Evolutionary conservation across 1,284 basidiomycete species (phyloP).

Genomic region (Xerocomus minutiporus): DNA sequence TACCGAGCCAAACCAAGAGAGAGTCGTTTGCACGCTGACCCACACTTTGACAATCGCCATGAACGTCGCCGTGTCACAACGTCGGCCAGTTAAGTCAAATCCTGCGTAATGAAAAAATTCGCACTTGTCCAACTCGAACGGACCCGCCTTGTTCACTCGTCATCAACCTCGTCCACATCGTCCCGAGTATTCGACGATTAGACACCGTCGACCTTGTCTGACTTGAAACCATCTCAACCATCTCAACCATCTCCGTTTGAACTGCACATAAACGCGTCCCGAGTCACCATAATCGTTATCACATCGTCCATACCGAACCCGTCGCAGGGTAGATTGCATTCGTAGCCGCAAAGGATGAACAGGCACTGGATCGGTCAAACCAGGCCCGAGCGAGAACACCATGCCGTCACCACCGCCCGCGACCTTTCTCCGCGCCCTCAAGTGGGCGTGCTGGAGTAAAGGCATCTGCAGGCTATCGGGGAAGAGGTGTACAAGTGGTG

Average conservation of each 20-base stretch:
- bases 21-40: not conserved
- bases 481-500: conserved; percentile 6
- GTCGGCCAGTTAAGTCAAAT: not conserved
- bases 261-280: not conserved
- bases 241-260: not conserved
- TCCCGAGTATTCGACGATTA: not conserved
- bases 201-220: not conserved
- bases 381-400: too few relatives aligned
- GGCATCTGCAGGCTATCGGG: conserved; percentile 1
- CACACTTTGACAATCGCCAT: not conserved
- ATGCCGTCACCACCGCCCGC: too few relatives aligned
- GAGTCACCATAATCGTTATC: conserved; percentile 4
- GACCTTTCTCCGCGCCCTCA: conserved; percentile 11
- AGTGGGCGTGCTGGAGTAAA: not conserved
- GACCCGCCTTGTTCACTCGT: not conserved
- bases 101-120: not conserved
- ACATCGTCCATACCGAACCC: conserved; percentile 1
- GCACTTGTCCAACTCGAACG: not conserved
- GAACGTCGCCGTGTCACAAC: not conserved
- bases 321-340: too few relatives aligned
- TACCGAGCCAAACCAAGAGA: too few relatives aligned
- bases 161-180: not conserved
- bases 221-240: not conserved
- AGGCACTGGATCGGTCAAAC: too few relatives aligned
- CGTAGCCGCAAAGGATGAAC: too few relatives aligned